Base-by-base conservation (phyloP, 768 basidiomycete species). In the Cystobasidium onofrii region DNA sequence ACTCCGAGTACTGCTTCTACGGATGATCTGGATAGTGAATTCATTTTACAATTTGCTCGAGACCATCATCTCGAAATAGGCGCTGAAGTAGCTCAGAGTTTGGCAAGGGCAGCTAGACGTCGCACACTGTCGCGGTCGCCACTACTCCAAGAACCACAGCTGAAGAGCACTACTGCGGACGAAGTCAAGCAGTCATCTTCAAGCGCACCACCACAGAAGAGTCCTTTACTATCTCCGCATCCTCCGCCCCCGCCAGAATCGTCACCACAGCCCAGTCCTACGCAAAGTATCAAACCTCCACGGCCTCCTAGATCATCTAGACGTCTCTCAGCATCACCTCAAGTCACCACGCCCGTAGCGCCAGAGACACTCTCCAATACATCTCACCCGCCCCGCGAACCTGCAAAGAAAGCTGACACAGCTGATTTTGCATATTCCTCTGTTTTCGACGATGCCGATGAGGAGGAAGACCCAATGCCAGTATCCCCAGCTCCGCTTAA, bases 1-100 rank as follows among this genome's bases (percentile, higher is more conserved):
- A 12, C 36, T 39, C 10, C 64, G 33, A 25, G 41, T 44, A 44
- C 43, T 31, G 29, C n/a, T 50, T n/a, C 15, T 15, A 27, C 20
- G 36, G 67, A 70, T 23, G 50, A 41, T 54, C 27, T 70, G 9
- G 67, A 70, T 57, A 55, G 27, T 12, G 67, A 70, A 13, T 70
- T 70, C 46, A 27, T 70, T 15, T 15, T 55, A 6, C 50, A 52
- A 36, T 70, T 70, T 34, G 54, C 54, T 15, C 15, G 41, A 18
- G 67, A 70, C 6, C 67, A 70, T 27, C 20, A 70, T 3, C 33
- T 70, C 9, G 67, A 70, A 27, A 17, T 70, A 52, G 67, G 44
- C 18, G 67, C 44, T 55, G 67, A 52, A 33, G 39, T 70, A 29
- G 54, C 54, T 9, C 20, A 29, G 23, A 23, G n/a, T n/a, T n/a